Percentiles rank a stretch among this genome's conserved stretches.
Evolutionary conservation across 768 basidiomycete species (phyloP).

Genomic region (Mycena galericulata): DNA sequence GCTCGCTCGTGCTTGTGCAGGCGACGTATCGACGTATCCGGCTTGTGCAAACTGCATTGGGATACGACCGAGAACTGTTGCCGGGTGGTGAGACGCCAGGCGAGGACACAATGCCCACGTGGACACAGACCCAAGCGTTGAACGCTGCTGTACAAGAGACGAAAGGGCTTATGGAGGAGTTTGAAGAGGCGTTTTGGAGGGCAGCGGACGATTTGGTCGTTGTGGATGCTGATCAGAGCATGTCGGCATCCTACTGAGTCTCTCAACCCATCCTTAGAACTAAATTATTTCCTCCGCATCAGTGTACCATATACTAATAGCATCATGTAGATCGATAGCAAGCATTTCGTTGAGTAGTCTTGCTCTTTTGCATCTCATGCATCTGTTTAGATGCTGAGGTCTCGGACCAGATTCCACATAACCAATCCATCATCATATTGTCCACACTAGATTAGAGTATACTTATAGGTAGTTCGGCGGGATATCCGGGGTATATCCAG

Average conservation of each 20-base stretch:
- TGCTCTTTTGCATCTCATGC: no score
- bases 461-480: background rate
- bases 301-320: background rate
- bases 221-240: constrained; percentile 40
- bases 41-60: constrained; percentile 71
- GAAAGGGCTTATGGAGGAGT: constrained; percentile 69
- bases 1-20: constrained; percentile 62
- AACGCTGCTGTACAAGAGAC: constrained; percentile 66
- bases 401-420: background rate
- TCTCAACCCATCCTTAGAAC: background rate
- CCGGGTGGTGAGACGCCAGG: constrained; percentile 50
- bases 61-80: constrained; percentile 65
- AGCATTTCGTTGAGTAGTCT: no score
- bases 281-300: constrained; percentile 5
- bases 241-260: constrained; percentile 5
- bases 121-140: constrained; percentile 68
- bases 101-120: constrained; percentile 55
- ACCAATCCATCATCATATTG: background rate
- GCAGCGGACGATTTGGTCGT: constrained; percentile 46
- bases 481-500: background rate
- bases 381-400: no score
- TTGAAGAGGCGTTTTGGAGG: constrained; percentile 52
- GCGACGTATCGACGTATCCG: constrained; percentile 73
- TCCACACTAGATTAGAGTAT: background rate
- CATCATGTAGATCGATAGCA: no score